Percentiles rank a stretch among this genome's conserved stretches.
Evolutionary conservation across 768 basidiomycete genomes (phyloP).

Genomic region (Termitomyces sp.): DNA sequence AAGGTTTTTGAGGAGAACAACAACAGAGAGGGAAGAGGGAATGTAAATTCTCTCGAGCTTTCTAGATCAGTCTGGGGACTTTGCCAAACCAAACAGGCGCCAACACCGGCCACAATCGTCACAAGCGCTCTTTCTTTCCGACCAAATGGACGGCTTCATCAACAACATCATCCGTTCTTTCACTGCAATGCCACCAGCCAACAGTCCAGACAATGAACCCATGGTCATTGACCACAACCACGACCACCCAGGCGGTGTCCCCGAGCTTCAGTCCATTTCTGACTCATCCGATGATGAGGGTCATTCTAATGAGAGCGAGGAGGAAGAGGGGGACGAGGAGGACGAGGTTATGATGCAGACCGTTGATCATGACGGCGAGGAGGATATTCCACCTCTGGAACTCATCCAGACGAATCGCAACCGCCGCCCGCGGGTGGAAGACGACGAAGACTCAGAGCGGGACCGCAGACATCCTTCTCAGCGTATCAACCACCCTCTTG

Average conservation of each 20-base stretch:
- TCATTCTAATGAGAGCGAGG: conserved; percentile 15
- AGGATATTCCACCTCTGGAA: conserved; percentile 22
- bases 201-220: neutral
- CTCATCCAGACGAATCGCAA: conserved; percentile 28
- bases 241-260: conserved; percentile 35
- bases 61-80: neutral
- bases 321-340: conserved; percentile 10
- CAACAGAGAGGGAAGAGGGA: too few relatives aligned
- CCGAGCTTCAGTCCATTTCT: conserved; percentile 31
- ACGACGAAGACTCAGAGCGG: conserved; percentile 55
- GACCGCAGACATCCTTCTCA: conserved; percentile 64
- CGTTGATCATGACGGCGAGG: conserved; percentile 24
- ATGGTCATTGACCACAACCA: conserved; percentile 8
- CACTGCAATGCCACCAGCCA: neutral
- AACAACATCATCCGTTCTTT: conserved; percentile 6
- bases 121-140: neutral
- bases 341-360: conserved; percentile 17
- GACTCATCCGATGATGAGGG: conserved; percentile 26
- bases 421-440: conserved; percentile 54
- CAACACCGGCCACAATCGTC: neutral
- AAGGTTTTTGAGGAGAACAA: too few relatives aligned
- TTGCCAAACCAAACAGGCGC: neutral
- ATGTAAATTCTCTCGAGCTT: neutral
- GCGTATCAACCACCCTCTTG: conserved; percentile 29
- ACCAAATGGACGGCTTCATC: conserved; percentile 2